phyloP scores from a whole-genome alignment of 805 yeast species.

The Candida glaebosa region DNA sequence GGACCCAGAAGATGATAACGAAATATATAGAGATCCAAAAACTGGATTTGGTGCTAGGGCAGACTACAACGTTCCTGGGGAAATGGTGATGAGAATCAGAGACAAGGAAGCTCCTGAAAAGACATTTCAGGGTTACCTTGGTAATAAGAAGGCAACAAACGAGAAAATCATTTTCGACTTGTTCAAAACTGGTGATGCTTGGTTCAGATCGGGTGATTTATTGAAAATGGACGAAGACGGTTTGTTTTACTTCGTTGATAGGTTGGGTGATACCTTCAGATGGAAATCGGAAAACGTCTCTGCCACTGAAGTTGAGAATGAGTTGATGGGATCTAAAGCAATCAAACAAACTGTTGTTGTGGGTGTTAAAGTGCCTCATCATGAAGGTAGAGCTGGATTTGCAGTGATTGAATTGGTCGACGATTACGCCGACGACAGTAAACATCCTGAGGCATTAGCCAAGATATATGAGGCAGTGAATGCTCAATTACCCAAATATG shows the following conservation, averaged over 20 bases:
- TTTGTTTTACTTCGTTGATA: constrained; percentile 77
- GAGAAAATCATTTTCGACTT: constrained; percentile 73
- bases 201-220: constrained; percentile 86
- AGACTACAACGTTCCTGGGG: constrained; percentile 71
- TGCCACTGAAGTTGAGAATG: constrained; percentile 89
- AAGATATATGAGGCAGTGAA: constrained; percentile 26
- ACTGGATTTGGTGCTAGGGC: constrained; percentile 61
- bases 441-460: constrained; percentile 33
- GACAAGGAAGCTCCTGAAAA: constrained; percentile 61
- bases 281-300: constrained; percentile 97
- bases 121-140: constrained; percentile 86
- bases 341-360: constrained; percentile 78
- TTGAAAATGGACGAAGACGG: constrained; percentile 66
- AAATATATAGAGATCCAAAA: constrained; percentile 63
- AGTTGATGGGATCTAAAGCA: constrained; percentile 45
- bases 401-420: constrained; percentile 64
- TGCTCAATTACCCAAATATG: constrained; percentile 69
- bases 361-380: constrained; percentile 77
- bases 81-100: constrained; percentile 72
- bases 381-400: constrained; percentile 94
- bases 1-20: constrained; percentile 76
- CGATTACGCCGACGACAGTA: constrained; percentile 20
- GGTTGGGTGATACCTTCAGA: constrained; percentile 92
- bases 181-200: constrained; percentile 83
- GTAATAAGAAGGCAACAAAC: constrained; percentile 69